A percentile compares a stretch with the other conserved stretches of the same genome.
phyloP scores from a whole-genome alignment of 1,139 yeast genomes.

The Kurtzmaniella quercitrusa region DNA sequence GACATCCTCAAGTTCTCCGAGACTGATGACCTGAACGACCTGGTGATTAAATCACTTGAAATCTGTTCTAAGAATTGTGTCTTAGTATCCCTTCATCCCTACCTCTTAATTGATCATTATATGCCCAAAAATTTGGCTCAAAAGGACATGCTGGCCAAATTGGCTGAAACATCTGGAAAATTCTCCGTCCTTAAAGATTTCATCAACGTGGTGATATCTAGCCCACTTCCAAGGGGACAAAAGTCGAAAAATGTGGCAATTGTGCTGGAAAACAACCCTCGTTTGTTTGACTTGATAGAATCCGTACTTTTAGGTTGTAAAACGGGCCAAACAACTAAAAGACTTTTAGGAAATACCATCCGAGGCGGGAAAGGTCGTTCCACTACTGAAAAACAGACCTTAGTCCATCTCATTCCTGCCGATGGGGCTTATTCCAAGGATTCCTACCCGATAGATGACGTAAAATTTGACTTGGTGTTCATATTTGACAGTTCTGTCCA shows the following conservation, averaged over 20 bases:
- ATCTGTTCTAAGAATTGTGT: slow-evolving; percentile 74
- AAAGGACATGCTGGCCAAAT: slow-evolving; percentile 70
- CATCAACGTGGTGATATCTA: slow-evolving; percentile 36
- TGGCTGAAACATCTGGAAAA: slow-evolving; percentile 85
- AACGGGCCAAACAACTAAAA: slow-evolving; percentile 49
- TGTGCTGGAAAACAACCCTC: slow-evolving; percentile 34
- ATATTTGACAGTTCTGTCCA: slow-evolving; percentile 72
- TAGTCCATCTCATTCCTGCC: slow-evolving; percentile 43
- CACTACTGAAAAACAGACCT: slow-evolving; percentile 14
- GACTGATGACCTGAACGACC: slow-evolving; percentile 51
- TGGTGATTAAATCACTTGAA: slow-evolving; percentile 63
- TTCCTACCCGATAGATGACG: slow-evolving; percentile 17
- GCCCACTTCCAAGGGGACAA: slow-evolving; percentile 5
- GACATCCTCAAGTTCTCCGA: slow-evolving; percentile 88
- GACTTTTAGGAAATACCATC: slow-evolving; percentile 60
- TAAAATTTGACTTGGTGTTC: slow-evolving; percentile 57
- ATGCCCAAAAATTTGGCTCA: slow-evolving; percentile 78
- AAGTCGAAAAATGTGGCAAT: slow-evolving; percentile 44
- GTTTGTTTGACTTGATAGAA: slow-evolving; percentile 70
- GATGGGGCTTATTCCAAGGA: slow-evolving; percentile 32
- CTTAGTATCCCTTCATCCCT: slow-evolving; percentile 85
- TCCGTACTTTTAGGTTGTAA: slow-evolving; percentile 68
- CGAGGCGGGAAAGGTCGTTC: slow-evolving; percentile 25
- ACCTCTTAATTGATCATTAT: slow-evolving; percentile 75
- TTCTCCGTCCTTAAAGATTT: slow-evolving; percentile 66